Percentiles rank a stretch among this genome's conserved stretches.
Conservation (phyloP, 305 asterid genomes). For the Solanum chacoense region DNA sequence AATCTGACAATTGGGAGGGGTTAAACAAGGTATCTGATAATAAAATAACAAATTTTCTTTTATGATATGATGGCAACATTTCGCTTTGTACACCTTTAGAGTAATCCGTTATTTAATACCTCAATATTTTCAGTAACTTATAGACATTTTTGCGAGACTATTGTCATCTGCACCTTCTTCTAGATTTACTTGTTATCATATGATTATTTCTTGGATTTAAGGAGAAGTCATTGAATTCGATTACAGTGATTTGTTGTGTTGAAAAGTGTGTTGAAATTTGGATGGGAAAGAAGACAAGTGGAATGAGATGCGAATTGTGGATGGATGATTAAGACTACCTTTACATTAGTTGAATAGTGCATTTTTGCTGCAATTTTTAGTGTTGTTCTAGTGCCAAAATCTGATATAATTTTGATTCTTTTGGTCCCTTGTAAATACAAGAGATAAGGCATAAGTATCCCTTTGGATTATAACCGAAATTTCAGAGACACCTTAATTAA, state of each 20-base stretch:
- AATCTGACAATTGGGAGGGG: not conserved
- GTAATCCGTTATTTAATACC: not conserved
- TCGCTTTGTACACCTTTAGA: not conserved
- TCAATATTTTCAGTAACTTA: not conserved
- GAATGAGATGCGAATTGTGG: not conserved
- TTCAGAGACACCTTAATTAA: too few relatives aligned
- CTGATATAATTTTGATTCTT: too few relatives aligned
- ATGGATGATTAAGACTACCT: not conserved
- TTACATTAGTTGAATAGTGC: not conserved
- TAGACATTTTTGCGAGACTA: not conserved
- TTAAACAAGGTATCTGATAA: not conserved
- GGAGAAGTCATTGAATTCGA: not conserved
- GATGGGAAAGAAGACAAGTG: not conserved
- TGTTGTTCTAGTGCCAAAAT: too few relatives aligned
- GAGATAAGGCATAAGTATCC: too few relatives aligned
- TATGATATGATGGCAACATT: not conserved
- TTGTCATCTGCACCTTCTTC: not conserved
- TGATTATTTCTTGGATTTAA: not conserved
- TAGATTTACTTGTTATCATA: not conserved
- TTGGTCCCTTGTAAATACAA: too few relatives aligned
- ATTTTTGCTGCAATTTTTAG: too few relatives aligned
- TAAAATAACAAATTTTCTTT: not conserved
- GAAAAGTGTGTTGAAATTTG: not conserved
- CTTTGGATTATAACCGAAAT: too few relatives aligned
- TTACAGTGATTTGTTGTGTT: not conserved